Conservation (phyloP, 2,329 filamentous ascomycete species). For the Ceratocystis harringtonii region DNA sequence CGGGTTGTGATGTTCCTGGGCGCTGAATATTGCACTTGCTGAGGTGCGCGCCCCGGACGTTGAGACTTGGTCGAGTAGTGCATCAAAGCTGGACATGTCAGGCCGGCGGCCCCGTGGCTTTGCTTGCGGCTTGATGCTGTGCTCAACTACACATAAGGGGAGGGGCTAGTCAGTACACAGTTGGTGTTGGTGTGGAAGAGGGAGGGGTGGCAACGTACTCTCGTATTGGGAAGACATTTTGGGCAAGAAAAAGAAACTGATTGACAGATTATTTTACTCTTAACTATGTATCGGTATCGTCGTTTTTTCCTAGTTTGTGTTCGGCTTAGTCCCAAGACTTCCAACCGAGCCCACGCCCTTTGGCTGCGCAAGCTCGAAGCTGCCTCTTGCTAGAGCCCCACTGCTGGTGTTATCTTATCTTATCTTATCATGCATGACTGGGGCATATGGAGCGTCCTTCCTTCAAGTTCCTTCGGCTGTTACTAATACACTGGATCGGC, state of each 20-base stretch:
- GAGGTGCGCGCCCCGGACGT: constrained; percentile 23
- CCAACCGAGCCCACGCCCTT: neutral
- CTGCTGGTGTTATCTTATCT: neutral
- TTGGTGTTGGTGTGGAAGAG: neutral
- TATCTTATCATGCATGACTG: neutral
- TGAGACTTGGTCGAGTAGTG: constrained; percentile 40
- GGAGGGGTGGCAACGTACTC: constrained; percentile 25
- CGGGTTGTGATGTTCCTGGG: constrained; percentile 33
- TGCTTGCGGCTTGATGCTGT: constrained; percentile 24
- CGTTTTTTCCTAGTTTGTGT: neutral
- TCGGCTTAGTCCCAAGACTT: neutral
- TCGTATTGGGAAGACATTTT: constrained; percentile 44
- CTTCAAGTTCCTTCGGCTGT: too few relatives aligned
- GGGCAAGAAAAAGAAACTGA: neutral
- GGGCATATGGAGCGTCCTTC: neutral
- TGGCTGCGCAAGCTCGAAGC: constrained; percentile 3
- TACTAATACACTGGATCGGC: too few relatives aligned
- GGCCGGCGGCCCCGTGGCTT: constrained; percentile 32
- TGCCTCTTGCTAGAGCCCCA: neutral
- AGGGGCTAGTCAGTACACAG: neutral
- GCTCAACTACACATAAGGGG: constrained; percentile 37
- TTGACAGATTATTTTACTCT: neutral
- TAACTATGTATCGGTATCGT: neutral
- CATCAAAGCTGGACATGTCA: constrained; percentile 49
- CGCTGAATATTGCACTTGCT: constrained; percentile 20